Percentiles rank a stretch among this genome's conserved stretches.
Conservation (phyloP, 2,329 filamentous ascomycete genomes). For the Monascus ruber region DNA sequence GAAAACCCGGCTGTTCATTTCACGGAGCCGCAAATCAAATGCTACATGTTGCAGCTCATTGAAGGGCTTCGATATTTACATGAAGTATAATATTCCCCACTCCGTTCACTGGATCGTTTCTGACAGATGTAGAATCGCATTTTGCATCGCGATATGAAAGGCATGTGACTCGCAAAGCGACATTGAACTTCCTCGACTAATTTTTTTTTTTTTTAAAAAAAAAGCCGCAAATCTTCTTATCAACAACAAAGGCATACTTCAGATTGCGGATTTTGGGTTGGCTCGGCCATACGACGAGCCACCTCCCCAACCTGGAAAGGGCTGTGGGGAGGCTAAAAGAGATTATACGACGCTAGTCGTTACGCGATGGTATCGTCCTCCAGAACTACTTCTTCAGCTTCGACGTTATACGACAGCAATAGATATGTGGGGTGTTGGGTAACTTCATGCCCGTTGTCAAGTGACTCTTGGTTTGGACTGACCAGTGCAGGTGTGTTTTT, state of each 20-base stretch:
- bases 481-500: constrained; percentile 68
- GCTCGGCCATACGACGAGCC: constrained; percentile 85
- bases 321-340: constrained; percentile 71
- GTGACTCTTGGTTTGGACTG: constrained; percentile 5
- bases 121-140: constrained; percentile 51
- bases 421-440: constrained; percentile 97
- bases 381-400: constrained; percentile 79
- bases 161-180: constrained; percentile 11
- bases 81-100: constrained; percentile 38
- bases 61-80: constrained; percentile 86
- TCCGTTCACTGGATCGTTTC: constrained; percentile 2
- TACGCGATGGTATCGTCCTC: constrained; percentile 92
- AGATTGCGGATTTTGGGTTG: constrained; percentile 95
- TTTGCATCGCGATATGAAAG: constrained; percentile 94
- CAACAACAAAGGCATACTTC: constrained; percentile 82
- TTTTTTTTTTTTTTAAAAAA: neutral
- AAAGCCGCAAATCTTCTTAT: constrained; percentile 86
- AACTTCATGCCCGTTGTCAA: constrained; percentile 23
- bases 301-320: constrained; percentile 62
- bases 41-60: constrained; percentile 88
- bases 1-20: constrained; percentile 88
- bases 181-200: constrained; percentile 2
- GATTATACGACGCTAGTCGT: constrained; percentile 97
- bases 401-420: constrained; percentile 93
- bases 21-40: constrained; percentile 87